Evolutionary conservation across 176 grass and related monocot genomes (phyloP).

Genomic region (Musa beccarii): DNA sequence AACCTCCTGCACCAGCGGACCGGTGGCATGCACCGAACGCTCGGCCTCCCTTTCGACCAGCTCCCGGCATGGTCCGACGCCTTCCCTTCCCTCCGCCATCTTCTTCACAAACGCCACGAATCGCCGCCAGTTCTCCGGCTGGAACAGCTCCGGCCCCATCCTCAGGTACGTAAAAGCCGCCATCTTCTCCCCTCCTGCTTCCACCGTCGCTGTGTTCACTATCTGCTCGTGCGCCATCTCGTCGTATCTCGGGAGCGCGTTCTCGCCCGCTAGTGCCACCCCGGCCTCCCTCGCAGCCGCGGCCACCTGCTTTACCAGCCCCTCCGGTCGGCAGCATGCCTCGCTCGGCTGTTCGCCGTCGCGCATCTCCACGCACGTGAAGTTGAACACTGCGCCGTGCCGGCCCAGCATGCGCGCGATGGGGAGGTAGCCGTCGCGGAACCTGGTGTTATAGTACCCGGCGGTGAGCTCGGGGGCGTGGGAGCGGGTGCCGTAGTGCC

Average conservation of each 20-base stretch:
- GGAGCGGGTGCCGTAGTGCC: slow-evolving; percentile 56
- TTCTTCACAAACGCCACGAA: slow-evolving; percentile 53
- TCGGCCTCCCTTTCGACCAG: slow-evolving; percentile 31
- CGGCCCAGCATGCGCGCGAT: slow-evolving; percentile 28
- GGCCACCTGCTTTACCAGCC: slow-evolving; percentile 50
- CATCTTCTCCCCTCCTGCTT: slow-evolving; percentile 32
- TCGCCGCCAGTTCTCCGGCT: slow-evolving; percentile 50
- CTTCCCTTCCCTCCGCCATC: slow-evolving; percentile 29
- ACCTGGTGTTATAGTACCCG: slow-evolving; percentile 55
- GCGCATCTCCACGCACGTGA: slow-evolving; percentile 72
- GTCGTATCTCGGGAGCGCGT: slow-evolving; percentile 63
- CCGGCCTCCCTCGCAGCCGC: slow-evolving; percentile 37
- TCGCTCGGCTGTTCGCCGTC: slow-evolving; percentile 65
- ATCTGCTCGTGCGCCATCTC: slow-evolving; percentile 49
- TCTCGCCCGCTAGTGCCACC: slow-evolving; percentile 46
- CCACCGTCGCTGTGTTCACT: slow-evolving; percentile 27
- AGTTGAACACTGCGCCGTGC: slow-evolving; percentile 59
- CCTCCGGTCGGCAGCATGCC: slow-evolving; percentile 46
- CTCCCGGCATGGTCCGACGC: slow-evolving; percentile 30
- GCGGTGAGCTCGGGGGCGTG: slow-evolving; percentile 61
- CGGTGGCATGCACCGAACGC: slow-evolving; percentile 44
- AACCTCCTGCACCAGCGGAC: slow-evolving; percentile 44
- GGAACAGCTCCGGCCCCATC: slow-evolving; percentile 47
- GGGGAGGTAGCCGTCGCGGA: slow-evolving; percentile 46
- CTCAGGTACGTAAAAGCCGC: slow-evolving; percentile 74